Conservation (phyloP, 2,329 filamentous ascomycete genomes). For the Cladosporium sp. region DNA sequence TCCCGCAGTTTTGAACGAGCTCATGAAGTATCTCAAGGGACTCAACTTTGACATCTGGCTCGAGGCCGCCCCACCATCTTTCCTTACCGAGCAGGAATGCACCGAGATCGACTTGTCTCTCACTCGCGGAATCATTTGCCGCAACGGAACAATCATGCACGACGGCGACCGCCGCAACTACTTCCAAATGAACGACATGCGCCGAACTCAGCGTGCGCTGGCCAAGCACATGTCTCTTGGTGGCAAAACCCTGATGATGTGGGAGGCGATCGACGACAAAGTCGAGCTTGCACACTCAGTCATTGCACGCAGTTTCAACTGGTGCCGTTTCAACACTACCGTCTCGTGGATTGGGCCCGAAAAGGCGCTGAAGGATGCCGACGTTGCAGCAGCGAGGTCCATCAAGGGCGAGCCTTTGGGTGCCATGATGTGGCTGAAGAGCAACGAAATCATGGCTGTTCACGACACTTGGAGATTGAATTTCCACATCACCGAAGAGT, state of each 20-base stretch:
- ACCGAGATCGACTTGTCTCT: conserved; percentile 39
- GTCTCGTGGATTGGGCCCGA: conserved; percentile 48
- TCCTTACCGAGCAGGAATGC: conserved; percentile 39
- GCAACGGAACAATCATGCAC: conserved; percentile 46
- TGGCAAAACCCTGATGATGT: conserved; percentile 47
- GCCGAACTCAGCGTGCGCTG: conserved; percentile 48
- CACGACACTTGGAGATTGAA: conserved; percentile 45
- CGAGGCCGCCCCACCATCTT: conserved; percentile 45
- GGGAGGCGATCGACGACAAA: conserved; percentile 49
- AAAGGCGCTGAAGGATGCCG: conserved; percentile 43
- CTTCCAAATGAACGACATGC: conserved; percentile 47
- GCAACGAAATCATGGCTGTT: conserved; percentile 46
- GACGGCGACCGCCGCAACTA: conserved; percentile 48
- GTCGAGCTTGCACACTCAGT: conserved; percentile 45
- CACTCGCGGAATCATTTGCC: conserved; percentile 44
- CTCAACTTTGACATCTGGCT: conserved; percentile 48
- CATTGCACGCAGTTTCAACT: conserved; percentile 46
- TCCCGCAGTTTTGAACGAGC: conserved; percentile 33
- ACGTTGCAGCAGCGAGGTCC: conserved; percentile 33
- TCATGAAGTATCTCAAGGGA: conserved; percentile 39
- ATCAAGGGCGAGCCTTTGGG: conserved; percentile 43
- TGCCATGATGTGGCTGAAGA: conserved; percentile 52
- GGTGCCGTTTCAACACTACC: conserved; percentile 52
- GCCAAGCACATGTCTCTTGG: conserved; percentile 49
- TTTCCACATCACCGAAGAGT: conserved; percentile 24